Conservation (phyloP, 345 rosid genomes). For the Salix dunnii region DNA sequence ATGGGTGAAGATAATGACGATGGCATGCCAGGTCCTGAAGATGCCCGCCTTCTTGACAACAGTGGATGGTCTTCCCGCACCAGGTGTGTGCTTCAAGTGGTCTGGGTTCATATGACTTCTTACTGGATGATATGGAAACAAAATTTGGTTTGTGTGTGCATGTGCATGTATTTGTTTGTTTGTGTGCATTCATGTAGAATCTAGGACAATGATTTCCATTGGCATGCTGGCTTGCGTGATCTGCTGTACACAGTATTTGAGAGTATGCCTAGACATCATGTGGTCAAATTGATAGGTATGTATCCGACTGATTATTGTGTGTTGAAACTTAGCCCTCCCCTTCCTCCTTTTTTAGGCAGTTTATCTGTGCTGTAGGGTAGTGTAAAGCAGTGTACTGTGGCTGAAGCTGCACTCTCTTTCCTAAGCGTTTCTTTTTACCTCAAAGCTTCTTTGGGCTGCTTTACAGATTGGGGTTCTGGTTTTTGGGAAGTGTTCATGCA, state of each 20-base stretch:
- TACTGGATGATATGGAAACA: background rate
- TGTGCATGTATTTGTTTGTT: background rate
- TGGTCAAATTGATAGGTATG: background rate
- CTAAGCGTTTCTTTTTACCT: background rate
- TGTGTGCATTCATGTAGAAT: background rate
- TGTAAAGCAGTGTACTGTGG: background rate
- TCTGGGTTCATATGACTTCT: background rate
- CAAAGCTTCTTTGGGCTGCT: background rate
- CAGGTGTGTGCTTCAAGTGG: slow-evolving; percentile 43
- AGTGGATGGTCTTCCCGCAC: slow-evolving; percentile 99
- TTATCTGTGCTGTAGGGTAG: background rate
- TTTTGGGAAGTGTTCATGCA: background rate
- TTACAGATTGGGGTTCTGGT: background rate
- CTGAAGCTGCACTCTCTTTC: background rate
- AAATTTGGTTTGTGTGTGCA: background rate
- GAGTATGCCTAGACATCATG: background rate
- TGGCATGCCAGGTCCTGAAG: slow-evolving; percentile 49
- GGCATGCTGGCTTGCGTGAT: background rate
- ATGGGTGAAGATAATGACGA: slow-evolving; percentile 61
- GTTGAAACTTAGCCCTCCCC: background rate
- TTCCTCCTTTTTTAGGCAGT: background rate
- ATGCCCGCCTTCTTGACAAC: slow-evolving; percentile 65
- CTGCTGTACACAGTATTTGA: background rate
- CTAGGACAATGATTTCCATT: background rate
- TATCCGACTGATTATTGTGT: background rate